Conservation (phyloP, 495 filamentous ascomycete genomes). For the Penicillium crystallinum region DNA sequence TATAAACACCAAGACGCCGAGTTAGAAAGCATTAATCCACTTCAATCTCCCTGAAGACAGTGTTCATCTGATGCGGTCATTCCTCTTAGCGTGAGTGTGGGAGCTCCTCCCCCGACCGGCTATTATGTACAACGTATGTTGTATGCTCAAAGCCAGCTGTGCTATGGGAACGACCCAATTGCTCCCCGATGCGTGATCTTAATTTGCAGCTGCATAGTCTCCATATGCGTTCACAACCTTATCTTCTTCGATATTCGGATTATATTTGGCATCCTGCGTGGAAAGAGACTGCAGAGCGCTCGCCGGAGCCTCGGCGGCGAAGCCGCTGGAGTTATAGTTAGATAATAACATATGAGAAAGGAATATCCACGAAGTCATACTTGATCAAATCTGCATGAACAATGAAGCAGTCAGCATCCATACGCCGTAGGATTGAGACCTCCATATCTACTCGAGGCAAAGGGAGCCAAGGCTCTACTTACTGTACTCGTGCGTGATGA, state of each 20-base stretch:
- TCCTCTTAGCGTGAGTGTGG: background rate
- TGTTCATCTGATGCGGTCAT: background rate
- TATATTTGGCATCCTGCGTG: slow-evolving; percentile 56
- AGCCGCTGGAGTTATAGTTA: slow-evolving; percentile 53
- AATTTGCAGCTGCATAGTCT: slow-evolving; percentile 15
- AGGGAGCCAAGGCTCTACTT: slow-evolving; percentile 21
- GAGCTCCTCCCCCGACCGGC: background rate
- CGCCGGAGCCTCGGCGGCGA: slow-evolving; percentile 65
- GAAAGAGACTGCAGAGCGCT: slow-evolving; percentile 66
- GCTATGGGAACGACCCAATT: slow-evolving; percentile 2
- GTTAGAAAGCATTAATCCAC: background rate
- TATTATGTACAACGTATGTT: background rate
- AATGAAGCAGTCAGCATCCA: slow-evolving; percentile 11
- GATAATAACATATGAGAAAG: background rate
- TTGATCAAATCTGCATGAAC: slow-evolving; percentile 44
- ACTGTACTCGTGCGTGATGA: slow-evolving; percentile 52
- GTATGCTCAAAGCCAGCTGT: slow-evolving; percentile 12
- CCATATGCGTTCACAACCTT: slow-evolving; percentile 47
- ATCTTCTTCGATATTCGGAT: slow-evolving; percentile 73
- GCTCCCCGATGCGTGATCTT: background rate
- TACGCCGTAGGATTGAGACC: background rate
- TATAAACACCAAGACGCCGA: background rate
- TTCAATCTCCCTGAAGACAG: background rate
- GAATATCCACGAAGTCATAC: slow-evolving; percentile 20
- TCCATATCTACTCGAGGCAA: background rate